phyloP scores from a whole-genome alignment of 805 yeast species.

The Hanseniaspora clermontiae region DNA sequence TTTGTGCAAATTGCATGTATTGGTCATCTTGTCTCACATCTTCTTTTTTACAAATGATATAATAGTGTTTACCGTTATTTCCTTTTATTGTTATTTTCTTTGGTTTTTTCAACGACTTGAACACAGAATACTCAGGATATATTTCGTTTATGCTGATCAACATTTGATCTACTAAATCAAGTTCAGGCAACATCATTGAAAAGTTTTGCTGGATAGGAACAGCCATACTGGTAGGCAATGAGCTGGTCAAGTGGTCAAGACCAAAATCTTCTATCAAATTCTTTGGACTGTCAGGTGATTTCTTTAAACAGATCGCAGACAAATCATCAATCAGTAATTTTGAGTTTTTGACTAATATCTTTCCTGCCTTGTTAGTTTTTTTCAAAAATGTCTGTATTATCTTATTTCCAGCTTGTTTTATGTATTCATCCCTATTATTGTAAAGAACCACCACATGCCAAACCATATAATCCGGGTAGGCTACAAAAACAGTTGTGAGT shows the following conservation, averaged over 20 bases:
- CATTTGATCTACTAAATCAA: slow-evolving; percentile 20
- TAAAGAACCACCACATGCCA: slow-evolving; percentile 58
- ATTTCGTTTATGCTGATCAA: slow-evolving; percentile 23
- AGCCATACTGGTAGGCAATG: slow-evolving; percentile 43
- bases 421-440: slow-evolving; percentile 36
- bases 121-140: slow-evolving; percentile 55
- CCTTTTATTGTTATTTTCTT: slow-evolving; percentile 65
- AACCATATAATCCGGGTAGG: slow-evolving; percentile 72
- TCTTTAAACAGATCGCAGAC: slow-evolving; percentile 15
- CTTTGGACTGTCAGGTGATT: slow-evolving; percentile 9
- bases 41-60: slow-evolving; percentile 74
- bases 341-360: background rate
- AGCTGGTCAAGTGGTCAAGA: slow-evolving; percentile 10
- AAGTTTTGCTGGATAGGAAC: slow-evolving; percentile 65
- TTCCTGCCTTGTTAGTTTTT: slow-evolving; percentile 13
- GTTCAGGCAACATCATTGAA: slow-evolving; percentile 46
- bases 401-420: slow-evolving; percentile 31
- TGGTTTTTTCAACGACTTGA: slow-evolving; percentile 79
- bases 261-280: slow-evolving; percentile 9
- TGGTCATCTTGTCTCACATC: slow-evolving; percentile 93
- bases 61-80: slow-evolving; percentile 60
- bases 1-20: slow-evolving; percentile 75
- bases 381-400: slow-evolving; percentile 37
- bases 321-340: slow-evolving; percentile 3
- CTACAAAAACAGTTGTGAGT: slow-evolving; percentile 41